Evolutionary conservation across 106 monocot species (phyloP).

Genomic region (Xerophyta viscosa): DNA sequence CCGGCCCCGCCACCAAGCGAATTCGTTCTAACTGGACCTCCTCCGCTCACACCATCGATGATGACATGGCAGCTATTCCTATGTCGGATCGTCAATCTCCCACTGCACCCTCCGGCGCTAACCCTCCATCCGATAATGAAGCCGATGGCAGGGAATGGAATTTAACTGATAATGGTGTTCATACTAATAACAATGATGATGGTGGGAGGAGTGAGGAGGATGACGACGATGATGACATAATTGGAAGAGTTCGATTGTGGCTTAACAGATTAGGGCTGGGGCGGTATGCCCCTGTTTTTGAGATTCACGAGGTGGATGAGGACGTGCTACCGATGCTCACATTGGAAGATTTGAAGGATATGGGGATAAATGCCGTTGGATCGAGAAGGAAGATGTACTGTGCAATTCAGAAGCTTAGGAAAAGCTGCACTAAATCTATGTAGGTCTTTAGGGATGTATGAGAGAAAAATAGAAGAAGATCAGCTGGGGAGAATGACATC

Average conservation of each 20-base stretch:
- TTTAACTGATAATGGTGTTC: not conserved
- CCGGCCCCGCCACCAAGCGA: too few species aligned
- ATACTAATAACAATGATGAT: not conserved
- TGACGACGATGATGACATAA: slow-evolving; percentile 8
- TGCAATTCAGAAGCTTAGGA: slow-evolving; percentile 77
- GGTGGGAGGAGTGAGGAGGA: slow-evolving; percentile 10
- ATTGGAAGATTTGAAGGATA: slow-evolving; percentile 81
- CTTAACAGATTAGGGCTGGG: slow-evolving; percentile 55
- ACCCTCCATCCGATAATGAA: too few species aligned
- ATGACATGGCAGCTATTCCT: too few species aligned
- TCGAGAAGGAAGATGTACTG: slow-evolving; percentile 79
- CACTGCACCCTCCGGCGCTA: too few species aligned
- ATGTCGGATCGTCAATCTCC: too few species aligned
- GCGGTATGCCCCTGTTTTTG: slow-evolving; percentile 64
- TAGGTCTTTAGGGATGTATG: not conserved
- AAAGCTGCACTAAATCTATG: slow-evolving; percentile 8
- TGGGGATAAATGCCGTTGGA: slow-evolving; percentile 91
- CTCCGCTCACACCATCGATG: not conserved
- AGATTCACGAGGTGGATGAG: slow-evolving; percentile 93
- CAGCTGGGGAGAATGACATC: not conserved
- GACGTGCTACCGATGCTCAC: slow-evolving; percentile 80
- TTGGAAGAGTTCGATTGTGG: slow-evolving; percentile 62
- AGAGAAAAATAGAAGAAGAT: not conserved
- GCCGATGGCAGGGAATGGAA: too few species aligned
- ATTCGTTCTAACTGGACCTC: slow-evolving; percentile 12